A percentile compares a stretch with the other conserved stretches of the same genome.
Conservation (phyloP, 177 flowering plant species). For the Tripterygium wilfordii region DNA sequence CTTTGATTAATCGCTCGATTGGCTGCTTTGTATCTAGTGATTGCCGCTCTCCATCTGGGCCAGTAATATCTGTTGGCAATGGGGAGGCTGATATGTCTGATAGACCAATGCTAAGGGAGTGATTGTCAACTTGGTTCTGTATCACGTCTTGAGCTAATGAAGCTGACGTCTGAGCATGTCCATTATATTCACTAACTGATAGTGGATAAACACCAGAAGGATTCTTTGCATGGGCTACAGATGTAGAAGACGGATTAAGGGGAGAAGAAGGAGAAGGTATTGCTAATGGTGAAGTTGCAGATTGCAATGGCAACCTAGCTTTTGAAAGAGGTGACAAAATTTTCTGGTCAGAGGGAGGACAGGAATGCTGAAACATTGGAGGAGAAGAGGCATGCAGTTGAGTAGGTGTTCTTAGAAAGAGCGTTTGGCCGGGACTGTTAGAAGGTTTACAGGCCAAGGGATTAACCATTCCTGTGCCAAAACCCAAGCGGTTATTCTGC, state of each 20-base stretch:
- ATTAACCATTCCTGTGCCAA: conserved; percentile 14
- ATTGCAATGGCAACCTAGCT: conserved; percentile 48
- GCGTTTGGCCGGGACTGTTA: conserved; percentile 22
- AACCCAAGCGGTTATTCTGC: not conserved
- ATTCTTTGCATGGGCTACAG: too few relatives aligned
- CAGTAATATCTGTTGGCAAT: conserved; percentile 46
- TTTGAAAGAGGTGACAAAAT: conserved; percentile 31
- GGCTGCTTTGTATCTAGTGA: conserved; percentile 42
- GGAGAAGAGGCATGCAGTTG: conserved; percentile 39
- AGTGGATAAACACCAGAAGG: too few relatives aligned
- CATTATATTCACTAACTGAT: not conserved
- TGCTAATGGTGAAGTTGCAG: conserved; percentile 48
- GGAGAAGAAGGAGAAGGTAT: conserved; percentile 60
- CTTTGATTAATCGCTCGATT: conserved; percentile 49
- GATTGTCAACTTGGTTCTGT: conserved; percentile 16
- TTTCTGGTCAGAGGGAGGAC: conserved; percentile 64
- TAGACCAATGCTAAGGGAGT: conserved; percentile 55
- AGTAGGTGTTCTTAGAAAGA: conserved; percentile 36
- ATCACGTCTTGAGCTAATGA: conserved; percentile 28
- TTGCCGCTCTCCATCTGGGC: conserved; percentile 43
- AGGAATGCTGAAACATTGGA: conserved; percentile 48
- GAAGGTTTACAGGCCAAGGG: conserved; percentile 26
- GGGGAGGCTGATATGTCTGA: conserved; percentile 73
- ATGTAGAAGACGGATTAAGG: conserved; percentile 60
- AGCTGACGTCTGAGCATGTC: conserved; percentile 44